phyloP scores from a whole-genome alignment of 495 filamentous ascomycete species.

The Neurospora tetraspora region DNA sequence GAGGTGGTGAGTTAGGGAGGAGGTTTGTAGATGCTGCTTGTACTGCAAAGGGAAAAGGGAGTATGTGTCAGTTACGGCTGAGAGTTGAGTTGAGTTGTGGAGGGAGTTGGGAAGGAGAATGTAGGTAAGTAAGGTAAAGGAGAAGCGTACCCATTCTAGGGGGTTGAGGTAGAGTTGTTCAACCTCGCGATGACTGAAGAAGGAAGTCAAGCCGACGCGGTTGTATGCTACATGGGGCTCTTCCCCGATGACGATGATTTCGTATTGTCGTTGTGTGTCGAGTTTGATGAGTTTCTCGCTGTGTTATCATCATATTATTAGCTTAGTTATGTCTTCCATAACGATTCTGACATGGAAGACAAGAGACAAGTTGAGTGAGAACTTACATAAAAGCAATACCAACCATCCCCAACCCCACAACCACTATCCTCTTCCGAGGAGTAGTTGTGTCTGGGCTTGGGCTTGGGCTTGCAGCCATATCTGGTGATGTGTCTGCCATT shows the following conservation, averaged over 20 bases:
- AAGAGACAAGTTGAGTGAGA: not conserved
- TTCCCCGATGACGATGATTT: conserved; percentile 86
- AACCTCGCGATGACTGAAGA: conserved; percentile 83
- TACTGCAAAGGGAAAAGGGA: conserved; percentile 17
- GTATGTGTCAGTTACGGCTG: not conserved
- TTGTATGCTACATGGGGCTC: conserved; percentile 92
- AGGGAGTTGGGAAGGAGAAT: not conserved
- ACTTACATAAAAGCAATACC: conserved; percentile 86
- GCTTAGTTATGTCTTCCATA: not conserved
- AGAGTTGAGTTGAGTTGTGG: not conserved
- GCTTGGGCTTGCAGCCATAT: conserved; percentile 21
- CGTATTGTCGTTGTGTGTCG: conserved; percentile 70
- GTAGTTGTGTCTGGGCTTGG: rapidly evolving
- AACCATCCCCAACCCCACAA: conserved; percentile 93
- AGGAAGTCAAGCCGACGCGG: conserved; percentile 86
- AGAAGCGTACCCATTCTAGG: conserved; percentile 64
- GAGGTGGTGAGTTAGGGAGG: conserved; percentile 65
- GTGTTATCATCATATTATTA: not conserved
- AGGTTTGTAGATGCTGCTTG: conserved; percentile 40
- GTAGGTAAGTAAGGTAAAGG: not conserved
- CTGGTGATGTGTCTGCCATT: not conserved
- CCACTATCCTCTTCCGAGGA: conserved; percentile 59
- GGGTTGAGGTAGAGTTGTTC: conserved; percentile 89
- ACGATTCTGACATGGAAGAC: not conserved
- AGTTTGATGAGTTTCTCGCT: conserved; percentile 85